These are phyloP conservation scores for Fusarium euwallaceae DNA, from an alignment of 2,329 filamentous ascomycete species.

Conservation along the genomic window DNA sequence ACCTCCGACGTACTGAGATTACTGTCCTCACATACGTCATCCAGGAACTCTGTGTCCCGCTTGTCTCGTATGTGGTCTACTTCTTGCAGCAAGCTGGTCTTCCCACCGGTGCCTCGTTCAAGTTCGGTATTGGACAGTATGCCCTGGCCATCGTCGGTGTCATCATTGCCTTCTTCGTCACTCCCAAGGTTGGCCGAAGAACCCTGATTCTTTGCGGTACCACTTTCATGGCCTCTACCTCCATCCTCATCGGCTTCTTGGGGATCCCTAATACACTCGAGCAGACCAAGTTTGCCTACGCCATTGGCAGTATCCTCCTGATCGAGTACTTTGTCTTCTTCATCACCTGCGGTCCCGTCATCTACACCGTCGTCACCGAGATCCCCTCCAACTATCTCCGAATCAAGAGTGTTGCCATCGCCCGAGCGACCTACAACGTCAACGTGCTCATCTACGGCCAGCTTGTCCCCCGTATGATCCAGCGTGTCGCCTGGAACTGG, in stretches of 20 bases:
- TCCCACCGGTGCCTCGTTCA: slow-evolving; percentile 17
- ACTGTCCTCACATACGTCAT: slow-evolving; percentile 28
- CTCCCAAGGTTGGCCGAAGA: slow-evolving; percentile 22
- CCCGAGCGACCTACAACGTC: slow-evolving; percentile 62
- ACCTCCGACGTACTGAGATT: slow-evolving; percentile 34
- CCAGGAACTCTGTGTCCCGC: slow-evolving; percentile 32
- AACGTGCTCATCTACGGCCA: slow-evolving; percentile 60
- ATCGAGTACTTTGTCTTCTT: slow-evolving; percentile 59
- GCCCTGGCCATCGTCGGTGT: slow-evolving; percentile 30
- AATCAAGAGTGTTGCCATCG: slow-evolving; percentile 61
- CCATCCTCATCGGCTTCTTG: slow-evolving; percentile 61
- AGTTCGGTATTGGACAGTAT: slow-evolving; percentile 31
- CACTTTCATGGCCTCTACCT: slow-evolving; percentile 51
- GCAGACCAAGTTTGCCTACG: slow-evolving; percentile 56
- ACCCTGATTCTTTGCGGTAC: slow-evolving; percentile 57
- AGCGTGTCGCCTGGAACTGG: slow-evolving; percentile 60
- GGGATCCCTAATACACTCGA: slow-evolving; percentile 63
- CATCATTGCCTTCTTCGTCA: slow-evolving; percentile 24
- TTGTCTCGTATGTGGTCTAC: slow-evolving; percentile 30
- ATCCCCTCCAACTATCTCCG: slow-evolving; percentile 60
- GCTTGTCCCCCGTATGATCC: slow-evolving; percentile 61
- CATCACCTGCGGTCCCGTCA: slow-evolving; percentile 66
- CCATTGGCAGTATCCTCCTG: slow-evolving; percentile 59
- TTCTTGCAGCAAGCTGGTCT: slow-evolving; percentile 35
- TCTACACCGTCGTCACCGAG: slow-evolving; percentile 82